Base-by-base conservation (phyloP, 805 yeast genomes). In the Yarrowia sp. region DNA sequence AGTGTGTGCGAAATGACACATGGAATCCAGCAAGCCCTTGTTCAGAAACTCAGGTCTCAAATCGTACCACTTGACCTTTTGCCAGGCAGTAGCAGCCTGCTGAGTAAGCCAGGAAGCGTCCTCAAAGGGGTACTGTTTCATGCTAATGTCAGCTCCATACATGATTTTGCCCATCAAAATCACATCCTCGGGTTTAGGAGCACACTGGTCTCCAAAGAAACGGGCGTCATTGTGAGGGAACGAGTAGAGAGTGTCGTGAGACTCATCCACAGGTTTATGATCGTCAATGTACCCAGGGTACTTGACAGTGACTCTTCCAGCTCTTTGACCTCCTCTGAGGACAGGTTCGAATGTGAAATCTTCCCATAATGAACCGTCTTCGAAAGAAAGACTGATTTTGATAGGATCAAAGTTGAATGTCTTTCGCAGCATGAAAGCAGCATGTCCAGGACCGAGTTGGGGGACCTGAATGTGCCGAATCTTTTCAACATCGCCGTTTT, bases 1-100 rank as follows among this genome's bases (percentile, higher is more conserved):
- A 8, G 65, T 59, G 12, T 59, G 65, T 5, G 65, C 65, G 19
- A 59, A 59, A 35, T 59, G 65, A 8, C 65, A 59, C 65, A 59
- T 59, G 7, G 65, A 32, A 8, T 59, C 65, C 3, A 45, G 22
- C 14, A 59, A 32, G 7, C 52, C 52, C 16, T 35, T 32, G 15
- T 43, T 15, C 16, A 43, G 19, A 5, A 45, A 35, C 19, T 32
- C 32, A 0, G 52, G 52, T 0, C 32, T 26, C 14, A 14, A 5
- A 35, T 59, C 65, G 16, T 16, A 59, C 42, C 42, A 59, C 52
- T 59, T 59, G 19, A 59, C 65, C 46, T 42, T 43, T 14, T 59
- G 42, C 65, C 65, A 59, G n/a, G 65, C 65, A 2, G 52, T 32
- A 32, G 50, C 65, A 3, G 65, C 65, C 32, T 59, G 48, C 35